Conservation (phyloP, 768 basidiomycete species). For the Mycena olivaceomarginata region DNA sequence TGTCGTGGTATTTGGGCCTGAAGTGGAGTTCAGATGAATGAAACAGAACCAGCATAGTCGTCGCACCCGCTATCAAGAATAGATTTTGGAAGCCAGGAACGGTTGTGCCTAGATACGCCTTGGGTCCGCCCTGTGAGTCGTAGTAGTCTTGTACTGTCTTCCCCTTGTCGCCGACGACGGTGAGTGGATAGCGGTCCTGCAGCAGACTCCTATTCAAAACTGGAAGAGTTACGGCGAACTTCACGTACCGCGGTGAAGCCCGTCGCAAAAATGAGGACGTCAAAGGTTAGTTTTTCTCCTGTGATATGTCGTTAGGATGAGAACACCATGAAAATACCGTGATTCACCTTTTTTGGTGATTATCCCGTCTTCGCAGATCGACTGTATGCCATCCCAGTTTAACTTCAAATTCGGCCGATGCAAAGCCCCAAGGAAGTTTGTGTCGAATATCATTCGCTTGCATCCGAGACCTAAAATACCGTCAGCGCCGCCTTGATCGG, state of each 20-base stretch:
- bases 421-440: slow-evolving; percentile 65
- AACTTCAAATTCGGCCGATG: slow-evolving; percentile 68
- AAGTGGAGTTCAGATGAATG: background rate
- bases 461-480: slow-evolving; percentile 66
- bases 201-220: slow-evolving; percentile 5
- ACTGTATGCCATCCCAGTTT: slow-evolving; percentile 62
- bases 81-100: slow-evolving; percentile 71
- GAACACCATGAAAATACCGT: slow-evolving; percentile 30
- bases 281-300: slow-evolving; percentile 59
- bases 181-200: slow-evolving; percentile 60
- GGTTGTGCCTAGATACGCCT: slow-evolving; percentile 65
- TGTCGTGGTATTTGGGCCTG: slow-evolving; percentile 60
- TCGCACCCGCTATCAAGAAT: slow-evolving; percentile 61
- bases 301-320: slow-evolving; percentile 25
- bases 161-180: slow-evolving; percentile 51
- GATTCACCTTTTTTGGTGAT: slow-evolving; percentile 60
- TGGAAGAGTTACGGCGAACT: background rate
- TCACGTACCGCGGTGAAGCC: slow-evolving; percentile 56
- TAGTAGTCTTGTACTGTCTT: slow-evolving; percentile 64
- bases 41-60: too few relatives aligned
- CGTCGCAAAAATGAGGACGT: slow-evolving; percentile 63
- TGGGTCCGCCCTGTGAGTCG: slow-evolving; percentile 60
- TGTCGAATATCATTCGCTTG: slow-evolving; percentile 72
- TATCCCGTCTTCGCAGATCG: slow-evolving; percentile 64
- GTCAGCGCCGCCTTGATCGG: background rate